These are phyloP conservation scores for Talaromyces marneffei DNA, from an alignment of 2,329 filamentous ascomycete species.

Conservation along the genomic window DNA sequence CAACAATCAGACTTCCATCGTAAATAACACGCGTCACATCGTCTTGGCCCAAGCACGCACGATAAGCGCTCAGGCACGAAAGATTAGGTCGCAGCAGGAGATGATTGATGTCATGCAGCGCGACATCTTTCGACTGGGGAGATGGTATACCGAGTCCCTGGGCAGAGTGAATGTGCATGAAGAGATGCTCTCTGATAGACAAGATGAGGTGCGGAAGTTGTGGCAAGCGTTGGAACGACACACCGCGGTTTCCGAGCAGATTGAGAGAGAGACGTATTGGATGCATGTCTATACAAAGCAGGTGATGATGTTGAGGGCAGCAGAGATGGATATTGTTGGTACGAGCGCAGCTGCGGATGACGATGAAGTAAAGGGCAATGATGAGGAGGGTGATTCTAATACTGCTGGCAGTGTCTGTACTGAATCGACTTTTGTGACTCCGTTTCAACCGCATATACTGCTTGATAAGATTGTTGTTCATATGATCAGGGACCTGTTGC, in stretches of 20 bases:
- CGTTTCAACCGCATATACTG: background rate
- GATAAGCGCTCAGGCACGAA: background rate
- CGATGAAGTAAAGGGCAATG: background rate
- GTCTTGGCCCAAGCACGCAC: background rate
- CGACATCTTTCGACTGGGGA: background rate
- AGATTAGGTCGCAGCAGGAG: background rate
- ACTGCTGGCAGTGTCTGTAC: background rate
- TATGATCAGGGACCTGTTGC: conserved; percentile 19
- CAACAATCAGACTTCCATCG: background rate
- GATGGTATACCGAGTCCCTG: background rate
- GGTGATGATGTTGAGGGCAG: background rate
- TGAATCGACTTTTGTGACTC: background rate
- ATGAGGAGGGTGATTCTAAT: background rate
- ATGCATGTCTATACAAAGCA: conserved; percentile 5
- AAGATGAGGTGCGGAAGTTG: background rate
- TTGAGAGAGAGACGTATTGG: conserved; percentile 1
- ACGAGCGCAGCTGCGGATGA: background rate
- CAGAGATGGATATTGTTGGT: background rate
- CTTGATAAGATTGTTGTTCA: conserved; percentile 19
- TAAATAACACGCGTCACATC: background rate
- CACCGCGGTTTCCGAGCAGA: background rate
- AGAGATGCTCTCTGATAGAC: background rate
- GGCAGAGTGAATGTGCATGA: background rate
- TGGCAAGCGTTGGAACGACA: background rate
- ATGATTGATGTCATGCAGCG: background rate